phyloP scores from a whole-genome alignment of 139 green algal genomes.

The Eudorina sp. region DNA sequence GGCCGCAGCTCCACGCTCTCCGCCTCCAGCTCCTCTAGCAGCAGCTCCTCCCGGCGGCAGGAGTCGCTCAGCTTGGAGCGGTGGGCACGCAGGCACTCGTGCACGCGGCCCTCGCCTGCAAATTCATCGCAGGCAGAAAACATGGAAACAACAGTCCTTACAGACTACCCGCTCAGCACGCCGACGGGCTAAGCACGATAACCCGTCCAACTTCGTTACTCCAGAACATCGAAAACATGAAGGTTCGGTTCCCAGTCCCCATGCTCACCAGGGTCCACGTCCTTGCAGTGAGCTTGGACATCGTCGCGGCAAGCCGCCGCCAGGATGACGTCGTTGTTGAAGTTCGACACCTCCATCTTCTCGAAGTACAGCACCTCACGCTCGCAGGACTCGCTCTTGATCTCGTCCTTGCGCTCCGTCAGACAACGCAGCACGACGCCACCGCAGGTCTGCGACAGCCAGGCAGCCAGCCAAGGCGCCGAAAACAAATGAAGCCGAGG shows the following conservation, averaged over 20 bases:
- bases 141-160: too few species aligned
- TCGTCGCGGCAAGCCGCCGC: conserved; percentile 77
- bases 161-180: too few species aligned
- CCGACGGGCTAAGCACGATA: too few species aligned
- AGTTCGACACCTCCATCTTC: conserved; percentile 81
- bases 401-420: conserved; percentile 78
- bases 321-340: conserved; percentile 77
- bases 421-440: conserved; percentile 84
- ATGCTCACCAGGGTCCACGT: conserved; percentile 67
- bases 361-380: conserved; percentile 89
- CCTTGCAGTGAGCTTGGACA: conserved; percentile 72
- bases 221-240: too few species aligned
- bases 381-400: conserved; percentile 79
- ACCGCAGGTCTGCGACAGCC: conserved; percentile 53
- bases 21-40: conserved; percentile 68
- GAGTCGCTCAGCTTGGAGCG: conserved; percentile 62
- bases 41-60: conserved; percentile 80
- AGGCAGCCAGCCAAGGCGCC: too few species aligned
- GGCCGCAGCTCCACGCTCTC: conserved; percentile 72
- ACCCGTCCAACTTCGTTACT: too few species aligned
- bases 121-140: too few species aligned
- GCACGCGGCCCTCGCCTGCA: conserved; percentile 70
- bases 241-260: too few species aligned
- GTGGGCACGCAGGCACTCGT: conserved; percentile 81
- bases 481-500: too few species aligned